These are phyloP conservation scores for Neoascochyta sp. DNA, from an alignment of 2,329 filamentous ascomycete species.

Conservation along the genomic window DNA sequence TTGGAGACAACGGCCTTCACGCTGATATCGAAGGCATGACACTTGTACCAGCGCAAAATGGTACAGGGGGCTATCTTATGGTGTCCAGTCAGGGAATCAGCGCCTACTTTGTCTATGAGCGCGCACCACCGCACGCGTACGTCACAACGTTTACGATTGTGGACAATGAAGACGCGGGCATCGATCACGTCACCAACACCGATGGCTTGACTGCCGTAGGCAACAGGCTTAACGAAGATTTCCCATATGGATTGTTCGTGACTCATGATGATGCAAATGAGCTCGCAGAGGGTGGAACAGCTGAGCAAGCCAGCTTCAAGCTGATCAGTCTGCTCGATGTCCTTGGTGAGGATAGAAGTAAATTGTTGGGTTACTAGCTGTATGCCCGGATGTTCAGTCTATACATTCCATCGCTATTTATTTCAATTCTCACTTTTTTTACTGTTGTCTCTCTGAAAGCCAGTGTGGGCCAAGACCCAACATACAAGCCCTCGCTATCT, in stretches of 20 bases:
- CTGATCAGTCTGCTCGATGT: constrained; percentile 34
- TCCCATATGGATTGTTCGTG: constrained; percentile 45
- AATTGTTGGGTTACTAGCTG: constrained; percentile 19
- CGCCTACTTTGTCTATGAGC: constrained; percentile 51
- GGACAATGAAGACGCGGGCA: constrained; percentile 39
- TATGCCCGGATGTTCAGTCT: no score
- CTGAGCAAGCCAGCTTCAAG: constrained; percentile 51
- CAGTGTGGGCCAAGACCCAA: background rate
- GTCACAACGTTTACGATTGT: constrained; percentile 50
- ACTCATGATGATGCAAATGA: constrained; percentile 55
- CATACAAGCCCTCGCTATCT: background rate
- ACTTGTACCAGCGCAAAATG: constrained; percentile 46
- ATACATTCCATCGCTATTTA: no score
- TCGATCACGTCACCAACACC: constrained; percentile 54
- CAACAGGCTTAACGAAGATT: constrained; percentile 39
- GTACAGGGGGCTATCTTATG: constrained; percentile 49
- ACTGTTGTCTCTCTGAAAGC: background rate
- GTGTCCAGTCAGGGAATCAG: constrained; percentile 54
- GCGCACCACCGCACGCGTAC: constrained; percentile 49
- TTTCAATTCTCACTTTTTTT: no score
- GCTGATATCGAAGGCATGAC: constrained; percentile 56
- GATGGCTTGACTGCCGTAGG: constrained; percentile 52
- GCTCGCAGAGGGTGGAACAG: constrained; percentile 46
- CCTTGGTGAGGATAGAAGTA: constrained; percentile 19
- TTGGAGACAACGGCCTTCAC: constrained; percentile 46